Percentiles rank a stretch among this genome's conserved stretches.
Evolutionary conservation across 768 basidiomycete genomes (phyloP).

Genomic region (Russula dissimulans): DNA sequence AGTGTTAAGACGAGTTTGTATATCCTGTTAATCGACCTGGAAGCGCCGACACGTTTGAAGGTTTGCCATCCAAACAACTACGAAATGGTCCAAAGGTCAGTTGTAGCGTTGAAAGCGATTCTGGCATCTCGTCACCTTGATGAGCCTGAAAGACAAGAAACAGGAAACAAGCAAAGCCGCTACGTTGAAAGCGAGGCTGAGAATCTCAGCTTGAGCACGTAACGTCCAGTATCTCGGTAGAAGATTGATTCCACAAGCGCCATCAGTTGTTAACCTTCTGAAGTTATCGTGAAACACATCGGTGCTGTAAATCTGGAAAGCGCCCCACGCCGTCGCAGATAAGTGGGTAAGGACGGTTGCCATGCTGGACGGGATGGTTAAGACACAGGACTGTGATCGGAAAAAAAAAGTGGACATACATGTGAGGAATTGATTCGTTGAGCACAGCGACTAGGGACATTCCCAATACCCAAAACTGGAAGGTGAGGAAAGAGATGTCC

Average conservation of each 20-base stretch:
- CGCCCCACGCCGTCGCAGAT: constrained; percentile 65
- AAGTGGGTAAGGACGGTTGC: constrained; percentile 68
- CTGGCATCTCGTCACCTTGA: constrained; percentile 42
- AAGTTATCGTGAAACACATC: constrained; percentile 49
- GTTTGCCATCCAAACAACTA: constrained; percentile 80
- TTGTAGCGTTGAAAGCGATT: background rate
- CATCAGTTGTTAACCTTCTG: constrained; percentile 45
- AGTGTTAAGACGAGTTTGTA: constrained; percentile 65
- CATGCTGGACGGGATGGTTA: constrained; percentile 27
- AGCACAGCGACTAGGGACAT: constrained; percentile 63
- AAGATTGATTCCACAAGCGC: constrained; percentile 51
- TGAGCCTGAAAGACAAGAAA: constrained; percentile 63
- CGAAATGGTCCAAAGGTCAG: background rate
- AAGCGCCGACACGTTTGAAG: constrained; percentile 79
- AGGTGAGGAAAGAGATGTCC: constrained; percentile 67
- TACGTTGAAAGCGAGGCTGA: constrained; percentile 53
- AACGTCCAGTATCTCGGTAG: constrained; percentile 58
- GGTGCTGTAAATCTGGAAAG: constrained; percentile 56
- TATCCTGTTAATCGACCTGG: constrained; percentile 57
- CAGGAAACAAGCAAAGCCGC: constrained; percentile 49
- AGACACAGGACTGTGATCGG: background rate
- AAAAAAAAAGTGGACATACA: constrained; percentile 25
- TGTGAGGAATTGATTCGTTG: constrained; percentile 78
- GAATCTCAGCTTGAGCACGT: constrained; percentile 51
- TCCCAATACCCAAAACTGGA: constrained; percentile 73